A percentile compares a stretch with the other conserved stretches of the same genome.
These are phyloP conservation scores for Microascus cirrosus DNA, from an alignment of 2,329 filamentous ascomycete species.

Conservation along the genomic window DNA sequence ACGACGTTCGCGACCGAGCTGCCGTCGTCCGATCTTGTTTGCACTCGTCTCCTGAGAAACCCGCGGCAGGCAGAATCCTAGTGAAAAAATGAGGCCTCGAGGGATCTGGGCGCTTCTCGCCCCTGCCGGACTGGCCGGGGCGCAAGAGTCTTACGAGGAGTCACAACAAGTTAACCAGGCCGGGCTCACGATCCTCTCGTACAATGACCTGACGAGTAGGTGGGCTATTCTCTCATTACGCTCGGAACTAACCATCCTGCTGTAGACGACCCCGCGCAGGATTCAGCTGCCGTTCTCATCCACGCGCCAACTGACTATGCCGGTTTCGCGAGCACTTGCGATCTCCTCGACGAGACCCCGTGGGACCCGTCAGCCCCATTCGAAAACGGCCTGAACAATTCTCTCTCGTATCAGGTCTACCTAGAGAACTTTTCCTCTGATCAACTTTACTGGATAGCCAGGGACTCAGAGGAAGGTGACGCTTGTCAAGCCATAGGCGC, in stretches of 20 bases:
- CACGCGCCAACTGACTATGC: background rate
- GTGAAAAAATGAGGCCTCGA: background rate
- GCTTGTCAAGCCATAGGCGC: background rate
- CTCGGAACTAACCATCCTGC: background rate
- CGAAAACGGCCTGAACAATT: constrained; percentile 3
- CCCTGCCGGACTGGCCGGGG: background rate
- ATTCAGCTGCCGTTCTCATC: constrained; percentile 3
- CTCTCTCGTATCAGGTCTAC: constrained; percentile 4
- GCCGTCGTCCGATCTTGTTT: too few relatives aligned
- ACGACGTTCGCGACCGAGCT: too few relatives aligned
- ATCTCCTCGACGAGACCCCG: background rate
- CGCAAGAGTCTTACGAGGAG: background rate
- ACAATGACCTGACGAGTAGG: constrained; percentile 6
- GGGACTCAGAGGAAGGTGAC: background rate
- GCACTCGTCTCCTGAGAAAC: too few relatives aligned
- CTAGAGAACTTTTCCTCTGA: background rate
- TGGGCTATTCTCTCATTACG: background rate
- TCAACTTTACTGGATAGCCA: constrained; percentile 4
- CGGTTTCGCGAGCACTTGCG: background rate
- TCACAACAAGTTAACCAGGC: background rate
- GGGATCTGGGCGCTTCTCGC: background rate
- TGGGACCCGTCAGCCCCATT: background rate
- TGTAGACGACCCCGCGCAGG: constrained; percentile 1
- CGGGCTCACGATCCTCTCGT: constrained; percentile 3
- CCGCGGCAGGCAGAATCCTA: too few relatives aligned